phyloP scores from a whole-genome alignment of 768 basidiomycete genomes.

The Obba rivulosa region DNA sequence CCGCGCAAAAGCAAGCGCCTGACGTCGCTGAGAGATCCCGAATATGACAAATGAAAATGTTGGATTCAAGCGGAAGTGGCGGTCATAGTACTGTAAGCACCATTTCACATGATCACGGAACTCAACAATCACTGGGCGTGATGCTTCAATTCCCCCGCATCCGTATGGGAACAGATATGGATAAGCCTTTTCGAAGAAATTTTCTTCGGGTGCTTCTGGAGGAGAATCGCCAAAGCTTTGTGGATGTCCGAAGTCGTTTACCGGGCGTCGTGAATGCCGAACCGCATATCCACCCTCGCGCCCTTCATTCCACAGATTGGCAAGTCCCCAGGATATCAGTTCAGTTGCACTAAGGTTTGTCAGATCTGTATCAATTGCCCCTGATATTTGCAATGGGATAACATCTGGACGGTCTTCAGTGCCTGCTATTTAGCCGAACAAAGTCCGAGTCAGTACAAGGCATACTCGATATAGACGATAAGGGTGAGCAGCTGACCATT shows the following conservation, averaged over 20 bases:
- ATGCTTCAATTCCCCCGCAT: conserved; percentile 16
- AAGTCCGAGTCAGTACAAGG: background rate
- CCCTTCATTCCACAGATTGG: conserved; percentile 15
- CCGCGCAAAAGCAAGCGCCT: conserved; percentile 22
- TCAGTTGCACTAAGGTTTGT: conserved; percentile 16
- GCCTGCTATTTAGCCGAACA: background rate
- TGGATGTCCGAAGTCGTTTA: conserved; percentile 10
- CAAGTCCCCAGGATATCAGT: conserved; percentile 23
- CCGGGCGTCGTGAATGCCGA: conserved; percentile 11
- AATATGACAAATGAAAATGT: conserved; percentile 29
- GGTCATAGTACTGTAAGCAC: conserved; percentile 25
- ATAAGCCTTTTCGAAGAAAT: conserved; percentile 14
- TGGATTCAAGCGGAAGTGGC: conserved; percentile 26
- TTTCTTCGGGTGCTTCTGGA: background rate
- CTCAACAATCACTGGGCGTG: background rate
- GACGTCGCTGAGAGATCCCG: conserved; percentile 23
- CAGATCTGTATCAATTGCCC: conserved; percentile 24
- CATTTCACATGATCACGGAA: conserved; percentile 25
- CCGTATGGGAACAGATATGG: conserved; percentile 21
- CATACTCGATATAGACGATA: background rate
- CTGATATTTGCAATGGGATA: conserved; percentile 23
- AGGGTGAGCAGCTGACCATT: too few species aligned
- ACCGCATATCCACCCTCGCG: conserved; percentile 22
- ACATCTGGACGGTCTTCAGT: conserved; percentile 13
- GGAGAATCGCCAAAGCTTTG: background rate